Evolutionary conservation across 2,329 filamentous ascomycete species (phyloP), one percentile per base, ranked within the genome.

Genomic region (Plenodomus tracheiphilus): DNA sequence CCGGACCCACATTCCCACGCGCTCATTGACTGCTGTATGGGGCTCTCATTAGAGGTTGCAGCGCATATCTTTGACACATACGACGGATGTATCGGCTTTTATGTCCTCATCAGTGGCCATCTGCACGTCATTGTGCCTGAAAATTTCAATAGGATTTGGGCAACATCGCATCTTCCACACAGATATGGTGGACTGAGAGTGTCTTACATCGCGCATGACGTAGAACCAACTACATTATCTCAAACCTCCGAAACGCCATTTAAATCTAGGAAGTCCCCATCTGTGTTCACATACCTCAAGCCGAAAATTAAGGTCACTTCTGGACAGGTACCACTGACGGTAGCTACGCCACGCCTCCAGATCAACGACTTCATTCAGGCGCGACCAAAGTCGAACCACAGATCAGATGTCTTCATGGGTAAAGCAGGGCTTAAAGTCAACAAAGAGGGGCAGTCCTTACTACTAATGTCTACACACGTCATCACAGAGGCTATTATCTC

Each of bases 361-460:
- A 25, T 63, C 13, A 61, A 63, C 17, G 58, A 61, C 39, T 56
- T 59, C 37, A 58, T 61, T 10, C 58, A 63, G 39, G 59, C 56
- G 11, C 34, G 52, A 15, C 30, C 49, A 3, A 54, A 54, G 30
- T 46, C 48, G 10, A 49, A 39, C 15, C 34, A 46, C 17, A 41
- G 37, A 19, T 52, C 52, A 21, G 59, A 57, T 15, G 56, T 53
- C 25, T 59, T 52, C 18, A 20, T 55, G 9, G 58, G 58, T 1
- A 45, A 53, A 7, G 58, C 61, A 9, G 60, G 60, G 3, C 36
- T 58, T 5, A 58, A 53, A 28, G 48, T 59, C 0, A 21, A 9
- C 0, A 58, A 54, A 28, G 36, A 25, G 32, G 49, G 41, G 1
- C 37, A 57, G 2, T 22, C 43, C 7, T 60, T 54, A 34, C 18